A percentile compares a stretch with the other conserved stretches of the same genome.
Conservation (phyloP, 257 asterid genomes). For the Ilex aquifolium region DNA sequence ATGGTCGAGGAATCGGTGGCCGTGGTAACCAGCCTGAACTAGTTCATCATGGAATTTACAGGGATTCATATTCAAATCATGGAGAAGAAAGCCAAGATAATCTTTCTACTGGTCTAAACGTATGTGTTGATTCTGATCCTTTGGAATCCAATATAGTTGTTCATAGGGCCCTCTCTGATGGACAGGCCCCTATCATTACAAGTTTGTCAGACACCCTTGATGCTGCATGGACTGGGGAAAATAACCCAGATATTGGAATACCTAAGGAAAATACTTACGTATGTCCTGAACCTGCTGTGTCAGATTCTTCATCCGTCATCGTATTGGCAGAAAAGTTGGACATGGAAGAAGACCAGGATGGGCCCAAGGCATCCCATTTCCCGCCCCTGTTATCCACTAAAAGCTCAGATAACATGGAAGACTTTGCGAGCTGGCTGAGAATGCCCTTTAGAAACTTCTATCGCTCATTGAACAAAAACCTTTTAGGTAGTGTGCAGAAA, state of each 20-base stretch:
- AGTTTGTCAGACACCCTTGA: constrained; percentile 76
- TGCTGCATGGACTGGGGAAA: constrained; percentile 94
- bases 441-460: constrained; percentile 70
- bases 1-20: constrained; percentile 8
- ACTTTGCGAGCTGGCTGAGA: constrained; percentile 58
- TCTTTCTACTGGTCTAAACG: constrained; percentile 27
- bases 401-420: constrained; percentile 50
- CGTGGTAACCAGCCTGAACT: constrained; percentile 22
- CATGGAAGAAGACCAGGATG: constrained; percentile 33
- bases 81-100: constrained; percentile 21
- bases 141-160: constrained; percentile 31
- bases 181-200: constrained; percentile 42
- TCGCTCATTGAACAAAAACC: constrained; percentile 55
- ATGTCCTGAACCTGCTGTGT: constrained; percentile 30
- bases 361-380: constrained; percentile 29
- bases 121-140: constrained; percentile 30
- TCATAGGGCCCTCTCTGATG: constrained; percentile 58
- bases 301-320: constrained; percentile 31
- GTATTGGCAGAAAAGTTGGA: constrained; percentile 41
- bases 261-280: constrained; percentile 26
- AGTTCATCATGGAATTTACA: constrained; percentile 24
- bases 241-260: constrained; percentile 25
- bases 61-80: constrained; percentile 15
- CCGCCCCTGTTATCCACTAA: constrained; percentile 30
- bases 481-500: constrained; percentile 45